Evolutionary conservation across 2,329 filamentous ascomycete genomes (phyloP).

Genomic region (Cercospora zeina): DNA sequence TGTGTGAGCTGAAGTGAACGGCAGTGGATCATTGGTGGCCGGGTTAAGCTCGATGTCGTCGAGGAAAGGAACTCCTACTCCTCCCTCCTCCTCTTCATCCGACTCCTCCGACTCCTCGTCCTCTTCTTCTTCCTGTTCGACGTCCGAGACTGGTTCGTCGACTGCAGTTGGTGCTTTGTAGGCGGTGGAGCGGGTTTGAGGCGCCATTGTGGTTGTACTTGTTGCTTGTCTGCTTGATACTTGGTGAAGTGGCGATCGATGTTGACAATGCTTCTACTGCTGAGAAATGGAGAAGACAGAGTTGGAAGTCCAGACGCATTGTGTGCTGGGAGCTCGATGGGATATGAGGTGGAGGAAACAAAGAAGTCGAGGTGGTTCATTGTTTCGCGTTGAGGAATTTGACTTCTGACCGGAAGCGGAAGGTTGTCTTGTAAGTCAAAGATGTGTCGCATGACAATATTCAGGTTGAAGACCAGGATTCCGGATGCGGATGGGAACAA

Average conservation of each 20-base stretch:
- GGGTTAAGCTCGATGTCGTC: neutral
- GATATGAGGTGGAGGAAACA: neutral
- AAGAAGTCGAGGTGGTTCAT: neutral
- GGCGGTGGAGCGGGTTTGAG: neutral
- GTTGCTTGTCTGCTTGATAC: neutral
- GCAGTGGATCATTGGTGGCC: neutral
- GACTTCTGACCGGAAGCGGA: neutral
- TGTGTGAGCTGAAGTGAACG: neutral
- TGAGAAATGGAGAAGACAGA: neutral
- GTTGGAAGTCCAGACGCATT: neutral
- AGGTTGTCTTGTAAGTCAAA: neutral
- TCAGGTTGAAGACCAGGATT: neutral
- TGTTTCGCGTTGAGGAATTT: neutral
- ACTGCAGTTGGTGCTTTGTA: no score
- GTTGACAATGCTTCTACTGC: neutral
- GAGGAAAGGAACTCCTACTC: neutral
- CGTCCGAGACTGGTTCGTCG: no score
- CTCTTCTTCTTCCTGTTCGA: neutral
- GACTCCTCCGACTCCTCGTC: no score
- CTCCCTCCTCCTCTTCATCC: neutral
- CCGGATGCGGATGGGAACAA: neutral
- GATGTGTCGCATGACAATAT: neutral
- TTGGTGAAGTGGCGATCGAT: neutral
- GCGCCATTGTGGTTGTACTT: neutral
- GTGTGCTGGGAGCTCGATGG: neutral